Percentiles rank a stretch among this genome's conserved stretches.
phyloP scores from a whole-genome alignment of 768 basidiomycete species.

The Auricularia auricula-judae region DNA sequence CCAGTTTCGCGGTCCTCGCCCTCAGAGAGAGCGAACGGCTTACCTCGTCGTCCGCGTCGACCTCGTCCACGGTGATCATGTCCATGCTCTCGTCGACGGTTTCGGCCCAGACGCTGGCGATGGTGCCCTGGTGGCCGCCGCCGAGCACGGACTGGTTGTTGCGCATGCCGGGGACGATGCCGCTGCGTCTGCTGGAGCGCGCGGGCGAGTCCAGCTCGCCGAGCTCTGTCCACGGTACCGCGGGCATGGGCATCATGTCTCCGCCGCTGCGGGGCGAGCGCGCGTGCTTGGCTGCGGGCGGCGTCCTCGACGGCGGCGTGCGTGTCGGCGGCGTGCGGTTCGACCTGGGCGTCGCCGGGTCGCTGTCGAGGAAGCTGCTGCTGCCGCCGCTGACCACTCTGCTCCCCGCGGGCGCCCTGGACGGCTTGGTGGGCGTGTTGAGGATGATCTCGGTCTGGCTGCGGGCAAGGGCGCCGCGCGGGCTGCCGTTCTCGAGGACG shows the following conservation, averaged over 20 bases:
- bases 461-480: no score
- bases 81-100: neutral
- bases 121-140: neutral
- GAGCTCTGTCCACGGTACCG: neutral
- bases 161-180: neutral
- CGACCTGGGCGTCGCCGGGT: neutral
- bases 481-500: no score
- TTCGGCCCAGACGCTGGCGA: neutral
- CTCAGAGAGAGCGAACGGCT: neutral
- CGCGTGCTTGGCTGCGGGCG: neutral
- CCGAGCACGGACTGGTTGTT: neutral
- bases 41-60: neutral
- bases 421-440: neutral
- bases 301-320: neutral
- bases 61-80: neutral
- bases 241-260: neutral
- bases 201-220: constrained; percentile 1
- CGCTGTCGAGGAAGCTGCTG: neutral
- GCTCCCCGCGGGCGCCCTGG: neutral
- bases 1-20: no score
- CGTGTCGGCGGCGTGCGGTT: neutral
- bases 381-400: no score
- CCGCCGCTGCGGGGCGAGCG: neutral
- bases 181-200: neutral
- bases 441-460: neutral